Conservation (phyloP, 2,329 filamentous ascomycete species). For the Aspergillus aculeatus region DNA sequence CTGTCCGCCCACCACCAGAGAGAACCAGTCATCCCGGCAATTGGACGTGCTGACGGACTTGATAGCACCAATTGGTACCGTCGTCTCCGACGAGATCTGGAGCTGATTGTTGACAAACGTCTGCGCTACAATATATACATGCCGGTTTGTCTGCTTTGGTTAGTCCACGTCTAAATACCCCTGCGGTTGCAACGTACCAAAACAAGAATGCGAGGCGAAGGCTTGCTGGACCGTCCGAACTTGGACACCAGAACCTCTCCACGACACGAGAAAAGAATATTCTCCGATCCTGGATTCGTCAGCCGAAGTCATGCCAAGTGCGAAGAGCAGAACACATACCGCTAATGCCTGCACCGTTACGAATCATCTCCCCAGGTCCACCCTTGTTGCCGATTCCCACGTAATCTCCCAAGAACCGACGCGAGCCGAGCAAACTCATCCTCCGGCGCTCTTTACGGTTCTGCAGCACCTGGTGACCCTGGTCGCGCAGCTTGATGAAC, state of each 20-base stretch:
- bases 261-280: slow-evolving; percentile 83
- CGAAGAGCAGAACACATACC: slow-evolving; percentile 50
- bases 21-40: slow-evolving; percentile 94
- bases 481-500: slow-evolving; percentile 81
- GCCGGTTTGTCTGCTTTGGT: slow-evolving; percentile 63
- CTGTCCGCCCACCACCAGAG: slow-evolving; percentile 80
- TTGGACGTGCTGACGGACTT: slow-evolving; percentile 81
- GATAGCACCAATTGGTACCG: slow-evolving; percentile 80
- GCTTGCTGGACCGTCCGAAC: slow-evolving; percentile 93
- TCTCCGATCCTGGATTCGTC: slow-evolving; percentile 54
- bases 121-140: slow-evolving; percentile 87
- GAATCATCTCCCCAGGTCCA: slow-evolving; percentile 78
- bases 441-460: slow-evolving; percentile 87
- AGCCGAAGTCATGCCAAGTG: neutral
- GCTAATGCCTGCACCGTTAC: slow-evolving; percentile 68
- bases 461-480: slow-evolving; percentile 77
- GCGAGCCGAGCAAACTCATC: slow-evolving; percentile 86
- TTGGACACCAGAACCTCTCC: slow-evolving; percentile 89
- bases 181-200: slow-evolving; percentile 48
- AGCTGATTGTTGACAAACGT: slow-evolving; percentile 77
- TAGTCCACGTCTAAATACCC: neutral
- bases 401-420: slow-evolving; percentile 93
- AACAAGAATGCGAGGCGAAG: slow-evolving; percentile 78
- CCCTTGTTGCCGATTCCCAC: slow-evolving; percentile 78
- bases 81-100: slow-evolving; percentile 76